Evolutionary conservation across 225 moss, liverwort and hornwort genomes (phyloP), one percentile per base, ranked within the genome.

Genomic region (Rhytidiadelphus loreus): DNA sequence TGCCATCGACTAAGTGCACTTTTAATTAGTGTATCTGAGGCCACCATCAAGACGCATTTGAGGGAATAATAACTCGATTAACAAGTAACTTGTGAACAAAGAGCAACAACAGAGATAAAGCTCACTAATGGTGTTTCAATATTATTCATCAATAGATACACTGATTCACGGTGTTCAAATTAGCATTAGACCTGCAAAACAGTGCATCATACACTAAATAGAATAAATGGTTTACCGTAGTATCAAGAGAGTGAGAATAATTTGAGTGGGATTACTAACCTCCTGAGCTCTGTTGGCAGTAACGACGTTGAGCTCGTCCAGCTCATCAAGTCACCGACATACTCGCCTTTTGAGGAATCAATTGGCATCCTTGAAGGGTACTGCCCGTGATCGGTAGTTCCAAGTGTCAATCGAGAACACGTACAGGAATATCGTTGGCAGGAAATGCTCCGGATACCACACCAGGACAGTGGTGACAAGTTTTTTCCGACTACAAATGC

Each of bases 381-480:
- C 95, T 44, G 92, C 80, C 48, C 64, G 48, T 35, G 82, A 48
- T 64, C 95, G 93, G 82, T 93, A 94, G 86, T 96, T 96, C 95
- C 96, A 96, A 48, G 93, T 93, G 50, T 94, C 96, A 61, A 95
- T 95, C 77, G 92, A 76, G 82, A 97, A 96, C 95, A 94, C 94
- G 89, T 97, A 96, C 63, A 96, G 84, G 76, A 93, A 94, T 9
- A 95, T 85, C 32, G 95, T 95, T 43, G 96, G 94, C 83, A 97
- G 23, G 77, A 96, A 91, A 65, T 94, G 85, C 86, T 96, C 94
- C 43, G 94, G 96, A 87, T 95, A 94, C 93, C 95, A 96, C 9
- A 95, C 95, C 46, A 94, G 84, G 46, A 86, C 73, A 6, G 81
- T 86, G 18, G 73, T 86, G 81, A 86, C 73, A 81, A 94, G 92